Evolutionary conservation across 2,329 filamentous ascomycete genomes (phyloP).

Genomic region (Tolypocladium paradoxum): DNA sequence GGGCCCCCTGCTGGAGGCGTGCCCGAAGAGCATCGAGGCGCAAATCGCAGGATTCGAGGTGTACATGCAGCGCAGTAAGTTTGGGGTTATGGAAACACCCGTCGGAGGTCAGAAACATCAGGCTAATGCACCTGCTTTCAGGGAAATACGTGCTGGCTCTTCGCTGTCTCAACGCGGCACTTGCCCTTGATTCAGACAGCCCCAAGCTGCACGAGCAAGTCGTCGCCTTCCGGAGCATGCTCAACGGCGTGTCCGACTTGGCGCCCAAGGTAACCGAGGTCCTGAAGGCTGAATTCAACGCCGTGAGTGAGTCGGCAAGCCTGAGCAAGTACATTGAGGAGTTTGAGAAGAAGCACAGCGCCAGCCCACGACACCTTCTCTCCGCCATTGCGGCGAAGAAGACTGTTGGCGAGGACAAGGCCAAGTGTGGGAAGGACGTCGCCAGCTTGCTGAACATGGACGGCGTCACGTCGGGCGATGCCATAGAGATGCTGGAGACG

Average conservation of each 20-base stretch:
- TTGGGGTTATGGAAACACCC: too few relatives aligned
- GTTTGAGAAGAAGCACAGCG: constrained; percentile 51
- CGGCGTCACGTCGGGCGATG: constrained; percentile 43
- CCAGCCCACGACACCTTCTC: constrained; percentile 51
- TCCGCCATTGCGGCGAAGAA: constrained; percentile 50
- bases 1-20: constrained; percentile 68
- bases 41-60: constrained; percentile 88
- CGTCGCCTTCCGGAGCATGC: constrained; percentile 54
- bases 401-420: constrained; percentile 45
- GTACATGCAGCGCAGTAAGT: constrained; percentile 70
- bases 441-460: constrained; percentile 43
- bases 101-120: not conserved
- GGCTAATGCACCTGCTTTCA: constrained; percentile 21
- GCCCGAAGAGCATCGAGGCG: constrained; percentile 67
- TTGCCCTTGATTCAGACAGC: constrained; percentile 56
- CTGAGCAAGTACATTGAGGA: constrained; percentile 55
- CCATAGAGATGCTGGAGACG: constrained; percentile 31
- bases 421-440: constrained; percentile 51
- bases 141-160: constrained; percentile 83
- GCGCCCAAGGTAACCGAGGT: constrained; percentile 56
- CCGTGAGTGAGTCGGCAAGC: constrained; percentile 45
- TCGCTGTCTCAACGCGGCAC: constrained; percentile 68
- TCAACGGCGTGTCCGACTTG: constrained; percentile 47
- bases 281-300: constrained; percentile 56
- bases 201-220: constrained; percentile 67